Percentiles rank a stretch among this genome's conserved stretches.
Evolutionary conservation across 805 yeast genomes (phyloP).

Genomic region (Saccharomycopsis malanga): DNA sequence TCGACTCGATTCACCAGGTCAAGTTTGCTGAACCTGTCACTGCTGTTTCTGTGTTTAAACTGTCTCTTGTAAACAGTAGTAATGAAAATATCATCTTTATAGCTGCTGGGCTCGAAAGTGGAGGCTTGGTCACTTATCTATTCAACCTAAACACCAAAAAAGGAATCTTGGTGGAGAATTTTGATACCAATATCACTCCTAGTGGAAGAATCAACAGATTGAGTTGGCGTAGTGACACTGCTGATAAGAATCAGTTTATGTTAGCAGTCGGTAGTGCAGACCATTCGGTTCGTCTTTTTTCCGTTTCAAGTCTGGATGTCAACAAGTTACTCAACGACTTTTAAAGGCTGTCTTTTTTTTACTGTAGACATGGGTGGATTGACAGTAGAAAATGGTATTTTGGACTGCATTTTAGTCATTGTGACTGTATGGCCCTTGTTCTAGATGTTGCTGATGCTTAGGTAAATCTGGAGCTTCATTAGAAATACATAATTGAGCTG

Average conservation of each 20-base stretch:
- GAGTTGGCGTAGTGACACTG: constrained; percentile 35
- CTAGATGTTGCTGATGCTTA: too few relatives aligned
- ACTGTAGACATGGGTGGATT: too few relatives aligned
- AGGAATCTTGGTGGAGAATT: constrained; percentile 27
- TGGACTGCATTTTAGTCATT: too few relatives aligned
- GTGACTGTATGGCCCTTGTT: too few relatives aligned
- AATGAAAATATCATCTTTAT: constrained; percentile 33
- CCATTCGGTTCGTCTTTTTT: constrained; percentile 34
- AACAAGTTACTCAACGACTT: too few relatives aligned
- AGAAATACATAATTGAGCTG: too few relatives aligned
- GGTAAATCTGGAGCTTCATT: too few relatives aligned
- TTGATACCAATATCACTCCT: constrained; percentile 44
- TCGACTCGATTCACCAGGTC: constrained; percentile 19
- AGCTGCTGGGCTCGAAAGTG: constrained; percentile 68
- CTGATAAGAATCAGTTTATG: constrained; percentile 26
- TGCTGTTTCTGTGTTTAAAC: constrained; percentile 46
- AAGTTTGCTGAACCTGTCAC: constrained; percentile 58
- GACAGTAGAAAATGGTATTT: too few relatives aligned
- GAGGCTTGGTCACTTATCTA: constrained; percentile 43
- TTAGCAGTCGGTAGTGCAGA: constrained; percentile 65
- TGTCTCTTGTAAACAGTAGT: constrained; percentile 22
- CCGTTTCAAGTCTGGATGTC: too few relatives aligned
- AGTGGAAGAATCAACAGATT: constrained; percentile 56
- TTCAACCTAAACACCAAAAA: constrained; percentile 28
- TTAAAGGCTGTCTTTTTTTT: too few relatives aligned